phyloP scores from a whole-genome alignment of 2,329 filamentous ascomycete genomes.

The Plenodomus lindquistii region DNA sequence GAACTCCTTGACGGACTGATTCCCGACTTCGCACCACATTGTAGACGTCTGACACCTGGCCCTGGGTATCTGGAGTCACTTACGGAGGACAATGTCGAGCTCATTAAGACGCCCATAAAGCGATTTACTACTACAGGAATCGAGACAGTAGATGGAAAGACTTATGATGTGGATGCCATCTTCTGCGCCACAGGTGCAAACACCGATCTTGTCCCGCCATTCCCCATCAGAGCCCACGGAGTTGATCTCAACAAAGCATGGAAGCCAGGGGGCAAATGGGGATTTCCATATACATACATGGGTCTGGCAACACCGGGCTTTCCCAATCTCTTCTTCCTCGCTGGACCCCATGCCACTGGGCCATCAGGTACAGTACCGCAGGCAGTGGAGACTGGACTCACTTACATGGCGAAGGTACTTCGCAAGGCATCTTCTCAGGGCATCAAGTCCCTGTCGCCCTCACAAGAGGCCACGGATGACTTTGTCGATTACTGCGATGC shows the following conservation, averaged over 20 bases:
- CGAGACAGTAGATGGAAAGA: constrained; percentile 43
- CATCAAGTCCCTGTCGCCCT: constrained; percentile 64
- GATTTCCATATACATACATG: constrained; percentile 70
- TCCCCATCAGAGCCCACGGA: constrained; percentile 61
- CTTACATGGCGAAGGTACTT: constrained; percentile 68
- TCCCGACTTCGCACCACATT: constrained; percentile 43
- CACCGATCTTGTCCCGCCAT: constrained; percentile 55
- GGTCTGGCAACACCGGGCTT: constrained; percentile 67
- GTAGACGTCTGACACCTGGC: constrained; percentile 41
- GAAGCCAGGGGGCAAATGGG: constrained; percentile 59
- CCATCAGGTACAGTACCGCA: constrained; percentile 68
- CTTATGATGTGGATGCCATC: constrained; percentile 48
- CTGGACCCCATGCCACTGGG: constrained; percentile 51
- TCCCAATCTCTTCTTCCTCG: constrained; percentile 68
- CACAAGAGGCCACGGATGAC: constrained; percentile 64
- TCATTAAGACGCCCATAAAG: constrained; percentile 47
- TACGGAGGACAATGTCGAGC: constrained; percentile 47
- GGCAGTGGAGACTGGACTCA: constrained; percentile 66
- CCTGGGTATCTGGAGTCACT: constrained; percentile 47
- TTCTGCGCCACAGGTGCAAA: constrained; percentile 71
- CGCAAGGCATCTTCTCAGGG: constrained; percentile 69
- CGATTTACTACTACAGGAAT: constrained; percentile 45
- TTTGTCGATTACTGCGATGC: constrained; percentile 62
- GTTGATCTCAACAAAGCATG: constrained; percentile 61
- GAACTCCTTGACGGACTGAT: constrained; percentile 49